A percentile compares a stretch with the other conserved stretches of the same genome.
Evolutionary conservation across 1,284 basidiomycete genomes (phyloP).

Genomic region (Pseudozyma sp.): DNA sequence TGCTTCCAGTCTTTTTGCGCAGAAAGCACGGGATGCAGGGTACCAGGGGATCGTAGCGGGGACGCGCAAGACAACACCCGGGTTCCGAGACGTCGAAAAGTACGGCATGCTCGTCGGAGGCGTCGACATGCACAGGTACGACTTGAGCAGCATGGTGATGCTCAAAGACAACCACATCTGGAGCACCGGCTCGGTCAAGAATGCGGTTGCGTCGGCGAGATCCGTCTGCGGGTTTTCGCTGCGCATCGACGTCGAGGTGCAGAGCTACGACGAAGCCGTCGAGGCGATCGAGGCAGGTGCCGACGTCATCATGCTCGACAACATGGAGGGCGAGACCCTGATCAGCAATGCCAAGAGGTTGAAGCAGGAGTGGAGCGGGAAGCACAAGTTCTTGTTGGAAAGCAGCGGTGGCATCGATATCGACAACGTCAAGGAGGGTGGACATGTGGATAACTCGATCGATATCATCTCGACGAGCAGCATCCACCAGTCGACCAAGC

Average conservation of each 20-base stretch:
- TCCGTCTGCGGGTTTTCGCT: slow-evolving; percentile 91
- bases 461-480: slow-evolving; percentile 65
- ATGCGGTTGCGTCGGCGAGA: slow-evolving; percentile 85
- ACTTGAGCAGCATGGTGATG: slow-evolving; percentile 99
- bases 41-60: slow-evolving; percentile 92
- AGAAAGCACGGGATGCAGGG: slow-evolving; percentile 81
- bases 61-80: slow-evolving; percentile 98
- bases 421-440: slow-evolving; percentile 53
- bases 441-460: slow-evolving; percentile 63
- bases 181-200: slow-evolving; percentile 92
- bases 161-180: slow-evolving; percentile 99
- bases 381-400: slow-evolving; percentile 60
- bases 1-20: slow-evolving; percentile 84
- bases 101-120: slow-evolving; percentile 99
- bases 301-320: slow-evolving; percentile 96
- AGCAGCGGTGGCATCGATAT: slow-evolving; percentile 65
- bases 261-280: slow-evolving; percentile 86
- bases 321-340: slow-evolving; percentile 61
- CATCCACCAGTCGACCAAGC: slow-evolving; percentile 67
- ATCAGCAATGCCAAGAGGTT: slow-evolving; percentile 54
- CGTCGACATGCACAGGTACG: slow-evolving; percentile 94
- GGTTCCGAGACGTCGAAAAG: slow-evolving; percentile 94
- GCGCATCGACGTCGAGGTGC: slow-evolving; percentile 93
- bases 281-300: slow-evolving; percentile 96
- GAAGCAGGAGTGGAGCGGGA: slow-evolving; percentile 35